A percentile compares a stretch with the other conserved stretches of the same genome.
Conservation (phyloP, 140 eudicot species). For the Stevia rebaudiana region DNA sequence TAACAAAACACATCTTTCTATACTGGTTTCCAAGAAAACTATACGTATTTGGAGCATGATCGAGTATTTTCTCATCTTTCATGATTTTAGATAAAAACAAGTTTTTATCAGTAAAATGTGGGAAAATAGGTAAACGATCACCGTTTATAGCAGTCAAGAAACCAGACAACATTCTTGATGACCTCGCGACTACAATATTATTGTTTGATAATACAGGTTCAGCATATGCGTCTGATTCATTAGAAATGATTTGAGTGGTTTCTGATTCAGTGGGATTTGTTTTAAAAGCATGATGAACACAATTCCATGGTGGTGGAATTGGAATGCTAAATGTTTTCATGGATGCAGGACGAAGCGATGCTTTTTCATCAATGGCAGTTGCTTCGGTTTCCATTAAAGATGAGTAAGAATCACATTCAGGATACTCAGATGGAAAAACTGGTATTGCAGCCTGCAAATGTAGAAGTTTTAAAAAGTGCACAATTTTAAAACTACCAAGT, state of each 20-base stretch:
- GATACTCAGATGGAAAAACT: constrained; percentile 73
- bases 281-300: constrained; percentile 30
- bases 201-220: constrained; percentile 9
- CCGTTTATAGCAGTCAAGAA: constrained; percentile 36
- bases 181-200: constrained; percentile 54
- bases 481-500: neutral
- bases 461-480: neutral
- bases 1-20: constrained; percentile 46
- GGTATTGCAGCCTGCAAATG: constrained; percentile 68
- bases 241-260: constrained; percentile 15
- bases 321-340: constrained; percentile 54
- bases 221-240: constrained; percentile 11
- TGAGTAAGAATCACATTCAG: constrained; percentile 68
- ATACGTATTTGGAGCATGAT: constrained; percentile 18
- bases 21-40: constrained; percentile 8
- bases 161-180: constrained; percentile 36
- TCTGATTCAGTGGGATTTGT: constrained; percentile 13
- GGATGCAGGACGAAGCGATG: constrained; percentile 46
- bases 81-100: constrained; percentile 32
- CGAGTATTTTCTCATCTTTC: constrained; percentile 41
- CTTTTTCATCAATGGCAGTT: constrained; percentile 30
- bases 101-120: constrained; percentile 24
- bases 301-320: constrained; percentile 68
- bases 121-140: constrained; percentile 41
- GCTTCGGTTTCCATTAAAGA: constrained; percentile 47